A percentile compares a stretch with the other conserved stretches of the same genome.
Conservation (phyloP, 371 early-diverging fungal species). For the Rhizopus arrhizus region DNA sequence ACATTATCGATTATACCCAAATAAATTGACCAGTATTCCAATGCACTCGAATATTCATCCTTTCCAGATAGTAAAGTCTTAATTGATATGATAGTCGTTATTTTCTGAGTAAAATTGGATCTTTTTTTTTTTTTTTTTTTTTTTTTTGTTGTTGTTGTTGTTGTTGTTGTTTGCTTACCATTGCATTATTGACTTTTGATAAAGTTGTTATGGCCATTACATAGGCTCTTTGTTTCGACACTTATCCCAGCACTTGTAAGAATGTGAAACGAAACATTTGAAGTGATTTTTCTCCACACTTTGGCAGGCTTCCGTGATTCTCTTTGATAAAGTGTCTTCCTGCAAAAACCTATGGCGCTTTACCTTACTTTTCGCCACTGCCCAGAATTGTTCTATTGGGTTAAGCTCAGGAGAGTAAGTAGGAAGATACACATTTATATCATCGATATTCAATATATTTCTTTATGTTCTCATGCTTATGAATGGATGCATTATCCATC, state of each 20-base stretch:
- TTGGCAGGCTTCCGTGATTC: slow-evolving; percentile 8
- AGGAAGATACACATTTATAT: slow-evolving; percentile 25
- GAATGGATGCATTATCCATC: slow-evolving; percentile 22
- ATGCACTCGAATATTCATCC: no score
- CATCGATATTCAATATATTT: slow-evolving; percentile 16
- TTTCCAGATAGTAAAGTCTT: no score
- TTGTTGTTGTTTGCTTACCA: no score
- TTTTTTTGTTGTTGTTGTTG: no score
- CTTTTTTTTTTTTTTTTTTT: no score
- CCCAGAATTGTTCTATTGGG: slow-evolving; percentile 24
- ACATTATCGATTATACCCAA: no score
- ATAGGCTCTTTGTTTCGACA: slow-evolving; percentile 16
- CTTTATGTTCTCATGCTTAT: slow-evolving; percentile 18
- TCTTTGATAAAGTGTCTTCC: slow-evolving; percentile 17
- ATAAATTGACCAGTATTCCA: no score
- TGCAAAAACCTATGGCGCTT: slow-evolving; percentile 21
- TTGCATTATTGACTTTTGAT: no score
- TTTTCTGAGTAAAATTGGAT: not conserved
- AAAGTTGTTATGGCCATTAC: slow-evolving; percentile 3
- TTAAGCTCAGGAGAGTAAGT: slow-evolving; percentile 18
- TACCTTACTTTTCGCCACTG: slow-evolving; percentile 19
- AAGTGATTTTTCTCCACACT: slow-evolving; percentile 14
- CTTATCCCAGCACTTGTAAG: slow-evolving; percentile 22
- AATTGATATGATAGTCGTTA: no score
- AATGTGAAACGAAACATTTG: slow-evolving; percentile 21